Evolutionary conservation across 257 asterid genomes (phyloP), one percentile per base, ranked within the genome.

Genomic region (Plantago ovata): DNA sequence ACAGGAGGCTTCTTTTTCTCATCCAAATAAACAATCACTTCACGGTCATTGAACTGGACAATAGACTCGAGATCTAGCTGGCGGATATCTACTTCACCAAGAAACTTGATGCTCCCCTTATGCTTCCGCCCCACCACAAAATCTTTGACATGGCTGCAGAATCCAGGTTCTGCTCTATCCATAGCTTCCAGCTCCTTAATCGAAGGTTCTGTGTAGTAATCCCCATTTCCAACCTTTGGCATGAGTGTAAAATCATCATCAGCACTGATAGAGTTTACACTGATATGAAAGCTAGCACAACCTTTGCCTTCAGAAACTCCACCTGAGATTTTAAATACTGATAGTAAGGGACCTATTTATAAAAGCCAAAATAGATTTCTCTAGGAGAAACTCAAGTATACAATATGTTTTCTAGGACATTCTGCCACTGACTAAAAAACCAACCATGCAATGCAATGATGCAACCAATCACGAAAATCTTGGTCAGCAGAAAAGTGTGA

Each of bases 91-190:
- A 84, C 83, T 45, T 83, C 82, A 54, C 87, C 95, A 10, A 77
- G 51, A 71, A 86, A 81, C 71, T 50, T 79, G 67, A 83, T 81
- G 73, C 85, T 77, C 49, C 94, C 93, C 40, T 69, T 83, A 14
- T 76, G 82, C 13, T 50, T 59, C 53, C 94, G 76, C 53, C 94
- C 95, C 48, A 83, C 82, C n/a, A 83, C 84, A 72, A 86, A 86
- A 60, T 79, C 70, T 20, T 76, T 72, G 69, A 86, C 89, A 32
- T 13, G 90, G 57, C 76, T 64, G 67, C 85, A 83, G 56, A 59
- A 81, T 51, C 93, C 95, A 13, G 86, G 79, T 62, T 79, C 82
- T 10, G 81, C 82, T 72, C 77, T 77, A 74, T 86, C 95, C 66
- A 75, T 74, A 24, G 40, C 67, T 20, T 48, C 72, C 15, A 74